These are phyloP conservation scores for Elsinoe ampelina DNA, from an alignment of 2,329 filamentous ascomycete species.

Conservation along the genomic window DNA sequence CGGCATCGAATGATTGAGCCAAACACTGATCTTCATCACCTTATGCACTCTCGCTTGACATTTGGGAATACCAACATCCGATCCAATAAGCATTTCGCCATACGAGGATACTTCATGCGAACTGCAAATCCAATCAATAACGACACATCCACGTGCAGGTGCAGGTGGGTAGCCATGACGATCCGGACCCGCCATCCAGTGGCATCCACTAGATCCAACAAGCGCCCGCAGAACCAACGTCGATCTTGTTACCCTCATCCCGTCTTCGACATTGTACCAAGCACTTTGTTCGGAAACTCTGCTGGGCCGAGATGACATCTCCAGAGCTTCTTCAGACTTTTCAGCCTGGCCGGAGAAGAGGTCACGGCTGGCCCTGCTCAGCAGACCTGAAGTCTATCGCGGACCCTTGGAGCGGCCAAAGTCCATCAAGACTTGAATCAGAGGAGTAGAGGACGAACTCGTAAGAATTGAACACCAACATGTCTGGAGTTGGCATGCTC, in stretches of 20 bases:
- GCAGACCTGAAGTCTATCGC: not conserved
- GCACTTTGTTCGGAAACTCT: not conserved
- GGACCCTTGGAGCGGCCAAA: not conserved
- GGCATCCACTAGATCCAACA: slow-evolving; percentile 8
- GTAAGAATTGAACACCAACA: too few species aligned
- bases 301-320: not conserved
- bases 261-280: not conserved
- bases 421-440: too few species aligned
- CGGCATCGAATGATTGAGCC: not conserved
- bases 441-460: too few species aligned
- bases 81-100: not conserved
- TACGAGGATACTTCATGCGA: not conserved
- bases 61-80: not conserved
- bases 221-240: not conserved
- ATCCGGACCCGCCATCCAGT: not conserved
- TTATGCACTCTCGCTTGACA: not conserved
- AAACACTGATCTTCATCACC: not conserved
- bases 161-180: not conserved
- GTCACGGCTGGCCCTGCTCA: not conserved
- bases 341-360: slow-evolving; percentile 1
- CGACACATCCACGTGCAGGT: not conserved
- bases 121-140: not conserved
- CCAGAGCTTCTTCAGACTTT: not conserved
- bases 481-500: not conserved
- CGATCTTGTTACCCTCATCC: not conserved